Percentiles rank a stretch among this genome's conserved stretches.
phyloP scores from a whole-genome alignment of 345 rosid genomes.

The Turritis glabra region DNA sequence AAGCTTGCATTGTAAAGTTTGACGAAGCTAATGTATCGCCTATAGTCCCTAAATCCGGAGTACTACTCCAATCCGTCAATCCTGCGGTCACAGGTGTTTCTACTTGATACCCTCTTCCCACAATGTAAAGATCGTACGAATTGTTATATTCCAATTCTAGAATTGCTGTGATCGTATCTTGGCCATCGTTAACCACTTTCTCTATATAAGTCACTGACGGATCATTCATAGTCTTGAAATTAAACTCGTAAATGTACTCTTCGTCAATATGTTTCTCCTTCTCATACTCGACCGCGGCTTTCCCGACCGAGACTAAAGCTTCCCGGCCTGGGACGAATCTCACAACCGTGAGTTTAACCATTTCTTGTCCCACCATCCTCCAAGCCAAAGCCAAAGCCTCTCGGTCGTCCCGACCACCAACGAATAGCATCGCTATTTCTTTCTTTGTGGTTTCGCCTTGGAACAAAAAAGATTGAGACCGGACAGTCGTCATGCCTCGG shows the following conservation, averaged over 20 bases:
- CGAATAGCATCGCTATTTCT: slow-evolving; percentile 44
- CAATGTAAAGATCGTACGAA: slow-evolving; percentile 48
- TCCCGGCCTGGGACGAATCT: slow-evolving; percentile 45
- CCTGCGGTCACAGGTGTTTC: slow-evolving; percentile 42
- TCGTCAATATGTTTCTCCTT: slow-evolving; percentile 43
- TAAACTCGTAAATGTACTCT: slow-evolving; percentile 48
- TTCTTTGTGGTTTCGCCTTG: slow-evolving; percentile 12
- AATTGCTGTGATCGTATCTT: slow-evolving; percentile 39
- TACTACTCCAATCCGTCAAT: slow-evolving; percentile 50
- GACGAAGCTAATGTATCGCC: slow-evolving; percentile 56
- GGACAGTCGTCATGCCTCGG: slow-evolving; percentile 44
- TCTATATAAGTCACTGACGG: slow-evolving; percentile 39
- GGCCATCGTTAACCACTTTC: slow-evolving; percentile 46
- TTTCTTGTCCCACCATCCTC: slow-evolving; percentile 49
- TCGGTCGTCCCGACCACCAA: slow-evolving; percentile 66
- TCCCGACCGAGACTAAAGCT: not conserved
- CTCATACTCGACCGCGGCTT: not conserved
- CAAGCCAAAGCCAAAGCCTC: slow-evolving; percentile 70
- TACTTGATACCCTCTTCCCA: slow-evolving; percentile 51
- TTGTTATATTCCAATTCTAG: slow-evolving; percentile 38
- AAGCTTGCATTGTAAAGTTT: slow-evolving; percentile 48
- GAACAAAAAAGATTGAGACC: slow-evolving; percentile 7
- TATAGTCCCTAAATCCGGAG: slow-evolving; percentile 55
- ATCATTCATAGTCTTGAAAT: slow-evolving; percentile 40
- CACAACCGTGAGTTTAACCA: slow-evolving; percentile 45